Conservation (phyloP, 257 asterid species). For the Handroanthus guayacan region DNA sequence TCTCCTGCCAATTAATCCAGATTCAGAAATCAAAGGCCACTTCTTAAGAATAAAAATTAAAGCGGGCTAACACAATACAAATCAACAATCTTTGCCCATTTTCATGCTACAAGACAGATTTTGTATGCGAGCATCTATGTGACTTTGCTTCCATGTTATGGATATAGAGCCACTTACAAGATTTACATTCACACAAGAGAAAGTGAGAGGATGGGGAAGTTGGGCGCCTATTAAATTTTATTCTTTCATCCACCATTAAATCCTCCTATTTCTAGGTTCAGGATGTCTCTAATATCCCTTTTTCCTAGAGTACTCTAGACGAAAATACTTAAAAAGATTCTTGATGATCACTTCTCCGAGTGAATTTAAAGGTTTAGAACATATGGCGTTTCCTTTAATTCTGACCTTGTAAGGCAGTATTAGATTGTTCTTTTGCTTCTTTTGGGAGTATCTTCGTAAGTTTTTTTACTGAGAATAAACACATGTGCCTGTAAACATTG, state of each 20-base stretch:
- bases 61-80: not conserved
- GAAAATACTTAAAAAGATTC: not conserved
- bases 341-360: not conserved
- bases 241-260: slow-evolving; percentile 2
- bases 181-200: slow-evolving; percentile 2
- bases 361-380: not conserved
- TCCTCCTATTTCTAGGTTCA: not conserved
- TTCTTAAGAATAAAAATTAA: not conserved
- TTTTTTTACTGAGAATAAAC: not conserved
- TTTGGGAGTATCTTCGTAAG: not conserved
- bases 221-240: not conserved
- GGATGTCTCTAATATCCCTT: not conserved
- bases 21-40: not conserved
- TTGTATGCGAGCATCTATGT: not conserved
- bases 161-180: not conserved
- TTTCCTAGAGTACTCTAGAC: not conserved
- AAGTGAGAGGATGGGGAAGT: not conserved
- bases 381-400: not conserved
- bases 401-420: not conserved
- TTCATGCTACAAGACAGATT: not conserved
- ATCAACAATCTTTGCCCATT: not conserved
- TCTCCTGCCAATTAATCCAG: not conserved
- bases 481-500: not conserved
- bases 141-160: not conserved
- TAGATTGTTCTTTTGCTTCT: not conserved